phyloP scores from a whole-genome alignment of 345 rosid genomes.

The Gossypium ekmanianum region DNA sequence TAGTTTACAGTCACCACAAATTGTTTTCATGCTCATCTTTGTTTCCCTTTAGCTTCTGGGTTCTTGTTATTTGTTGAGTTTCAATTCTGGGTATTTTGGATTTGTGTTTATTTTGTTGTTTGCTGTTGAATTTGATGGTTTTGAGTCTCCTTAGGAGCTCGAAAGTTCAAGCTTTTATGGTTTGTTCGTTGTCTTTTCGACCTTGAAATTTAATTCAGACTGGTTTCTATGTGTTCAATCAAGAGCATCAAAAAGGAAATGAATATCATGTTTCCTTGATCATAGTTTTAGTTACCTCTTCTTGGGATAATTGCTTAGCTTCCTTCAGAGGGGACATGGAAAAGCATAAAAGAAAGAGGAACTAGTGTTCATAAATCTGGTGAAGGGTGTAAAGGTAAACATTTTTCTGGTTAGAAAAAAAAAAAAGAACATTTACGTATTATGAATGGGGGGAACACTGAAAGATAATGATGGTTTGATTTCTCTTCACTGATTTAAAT shows the following conservation, averaged over 20 bases:
- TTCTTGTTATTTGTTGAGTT: not conserved
- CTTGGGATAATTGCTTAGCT: not conserved
- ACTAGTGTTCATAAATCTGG: not conserved
- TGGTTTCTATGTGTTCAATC: not conserved
- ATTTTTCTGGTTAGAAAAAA: not conserved
- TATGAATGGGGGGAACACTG: not conserved
- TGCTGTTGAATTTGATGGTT: conserved; percentile 4
- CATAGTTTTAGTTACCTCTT: not conserved
- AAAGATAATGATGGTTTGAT: not conserved
- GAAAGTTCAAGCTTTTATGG: not conserved
- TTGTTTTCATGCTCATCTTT: not conserved
- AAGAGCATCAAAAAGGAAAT: not conserved
- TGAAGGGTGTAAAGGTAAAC: not conserved
- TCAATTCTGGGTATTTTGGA: conserved; percentile 8
- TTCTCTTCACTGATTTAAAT: not conserved
- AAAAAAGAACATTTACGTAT: not conserved
- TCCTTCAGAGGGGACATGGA: not conserved
- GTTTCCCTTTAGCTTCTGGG: not conserved
- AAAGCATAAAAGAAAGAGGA: not conserved
- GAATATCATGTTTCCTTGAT: conserved; percentile 1
- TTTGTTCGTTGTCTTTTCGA: not conserved
- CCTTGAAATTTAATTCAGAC: not conserved
- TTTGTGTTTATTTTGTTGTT: not conserved
- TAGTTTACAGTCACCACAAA: not conserved
- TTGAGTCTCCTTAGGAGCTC: not conserved